These are phyloP conservation scores for Coemansia sp. DNA, from an alignment of 192 early-diverging fungal genomes.

Conservation along the genomic window DNA sequence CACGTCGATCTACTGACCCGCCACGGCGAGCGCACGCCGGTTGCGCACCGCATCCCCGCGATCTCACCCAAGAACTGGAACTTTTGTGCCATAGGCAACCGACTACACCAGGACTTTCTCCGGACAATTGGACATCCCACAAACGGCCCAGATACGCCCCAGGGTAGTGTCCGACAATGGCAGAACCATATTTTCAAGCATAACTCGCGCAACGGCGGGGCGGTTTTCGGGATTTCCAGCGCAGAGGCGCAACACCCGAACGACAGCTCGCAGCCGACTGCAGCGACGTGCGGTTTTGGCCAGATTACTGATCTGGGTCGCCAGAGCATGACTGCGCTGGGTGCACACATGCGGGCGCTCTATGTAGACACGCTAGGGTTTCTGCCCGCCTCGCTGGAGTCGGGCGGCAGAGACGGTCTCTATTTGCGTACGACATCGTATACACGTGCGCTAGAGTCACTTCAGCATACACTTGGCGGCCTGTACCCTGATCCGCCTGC, in stretches of 20 bases:
- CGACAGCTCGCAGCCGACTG: constrained; percentile 16
- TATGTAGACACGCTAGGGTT: constrained; percentile 57
- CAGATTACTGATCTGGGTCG: constrained; percentile 65
- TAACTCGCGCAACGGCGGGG: constrained; percentile 6
- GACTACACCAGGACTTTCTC: constrained; percentile 34
- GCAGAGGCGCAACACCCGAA: constrained; percentile 3
- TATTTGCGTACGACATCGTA: constrained; percentile 62
- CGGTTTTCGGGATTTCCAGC: constrained; percentile 26
- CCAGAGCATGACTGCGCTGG: constrained; percentile 50
- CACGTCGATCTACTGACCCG: constrained; percentile 56
- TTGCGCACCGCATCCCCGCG: constrained; percentile 12
- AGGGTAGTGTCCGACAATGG: constrained; percentile 8
- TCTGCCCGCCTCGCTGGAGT: constrained; percentile 25
- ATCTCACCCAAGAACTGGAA: constrained; percentile 43
- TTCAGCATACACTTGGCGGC: constrained; percentile 63
- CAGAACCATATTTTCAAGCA: constrained; percentile 25
- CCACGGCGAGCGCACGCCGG: constrained; percentile 52
- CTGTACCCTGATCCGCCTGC: constrained; percentile 52
- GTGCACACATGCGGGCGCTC: constrained; percentile 54
- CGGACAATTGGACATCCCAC: constrained; percentile 17
- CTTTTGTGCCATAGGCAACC: constrained; percentile 37
- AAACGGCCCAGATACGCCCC: not conserved
- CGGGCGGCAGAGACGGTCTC: constrained; percentile 21
- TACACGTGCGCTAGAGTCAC: constrained; percentile 65
- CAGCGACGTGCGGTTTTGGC: constrained; percentile 50